Evolutionary conservation across 257 asterid genomes (phyloP).

Genomic region (Leptodermis oblonga): DNA sequence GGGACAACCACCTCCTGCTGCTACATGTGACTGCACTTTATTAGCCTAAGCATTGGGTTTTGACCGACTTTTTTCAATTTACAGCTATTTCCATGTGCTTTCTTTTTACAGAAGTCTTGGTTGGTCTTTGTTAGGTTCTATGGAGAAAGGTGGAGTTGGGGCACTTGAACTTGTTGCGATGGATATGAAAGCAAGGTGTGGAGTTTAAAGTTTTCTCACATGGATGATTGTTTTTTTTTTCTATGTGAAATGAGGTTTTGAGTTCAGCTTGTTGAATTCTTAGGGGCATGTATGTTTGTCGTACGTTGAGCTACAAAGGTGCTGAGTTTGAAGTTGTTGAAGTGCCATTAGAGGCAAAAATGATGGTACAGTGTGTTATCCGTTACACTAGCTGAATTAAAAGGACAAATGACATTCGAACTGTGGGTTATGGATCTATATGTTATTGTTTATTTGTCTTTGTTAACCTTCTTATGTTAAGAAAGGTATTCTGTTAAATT

Average conservation of each 20-base stretch:
- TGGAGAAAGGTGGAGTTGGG: constrained; percentile 99
- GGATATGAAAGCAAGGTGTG: constrained; percentile 99
- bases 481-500: background rate
- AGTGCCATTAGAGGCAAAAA: constrained; percentile 70
- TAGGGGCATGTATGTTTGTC: constrained; percentile 99
- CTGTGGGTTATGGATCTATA: background rate
- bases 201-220: background rate
- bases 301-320: constrained; percentile 94
- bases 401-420: background rate
- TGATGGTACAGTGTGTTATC: constrained; percentile 54
- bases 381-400: background rate
- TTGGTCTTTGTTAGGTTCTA: constrained; percentile 52
- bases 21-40: background rate
- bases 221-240: constrained; percentile 1
- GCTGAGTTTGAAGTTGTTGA: constrained; percentile 96
- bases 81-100: background rate
- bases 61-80: background rate
- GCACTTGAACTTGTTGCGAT: constrained; percentile 99
- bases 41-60: background rate
- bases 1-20: background rate
- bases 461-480: background rate
- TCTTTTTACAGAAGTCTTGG: constrained; percentile 13
- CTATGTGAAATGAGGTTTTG: background rate
- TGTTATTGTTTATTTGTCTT: background rate
- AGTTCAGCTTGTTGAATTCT: constrained; percentile 19